These are phyloP conservation scores for Tetracladium maxilliforme DNA, from an alignment of 2,329 filamentous ascomycete genomes.

Conservation along the genomic window DNA sequence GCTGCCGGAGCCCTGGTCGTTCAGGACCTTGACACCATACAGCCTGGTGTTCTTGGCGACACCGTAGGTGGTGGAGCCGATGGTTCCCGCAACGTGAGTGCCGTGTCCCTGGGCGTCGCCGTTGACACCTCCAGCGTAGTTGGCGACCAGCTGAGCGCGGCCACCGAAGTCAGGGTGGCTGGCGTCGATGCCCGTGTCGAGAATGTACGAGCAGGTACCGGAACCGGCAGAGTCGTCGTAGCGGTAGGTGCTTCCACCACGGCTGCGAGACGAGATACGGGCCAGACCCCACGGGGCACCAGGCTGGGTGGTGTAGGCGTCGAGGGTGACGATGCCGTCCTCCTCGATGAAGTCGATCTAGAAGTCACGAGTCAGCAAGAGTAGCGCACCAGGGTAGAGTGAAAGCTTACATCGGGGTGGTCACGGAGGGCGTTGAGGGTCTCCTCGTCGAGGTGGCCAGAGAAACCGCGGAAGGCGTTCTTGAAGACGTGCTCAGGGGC, in stretches of 20 bases:
- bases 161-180: slow-evolving; percentile 15
- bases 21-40: slow-evolving; percentile 22
- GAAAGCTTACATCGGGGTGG: no score
- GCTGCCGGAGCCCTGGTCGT: slow-evolving; percentile 13
- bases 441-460: not conserved
- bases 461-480: slow-evolving; percentile 1
- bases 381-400: no score
- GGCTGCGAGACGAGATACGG: slow-evolving; percentile 13
- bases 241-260: slow-evolving; percentile 11
- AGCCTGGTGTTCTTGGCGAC: slow-evolving; percentile 21
- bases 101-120: slow-evolving; percentile 19
- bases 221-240: slow-evolving; percentile 14
- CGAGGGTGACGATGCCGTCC: no score
- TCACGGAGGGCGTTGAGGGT: slow-evolving; percentile 1
- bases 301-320: slow-evolving; percentile 9
- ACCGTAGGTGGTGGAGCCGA: slow-evolving; percentile 21
- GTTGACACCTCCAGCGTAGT: slow-evolving; percentile 11
- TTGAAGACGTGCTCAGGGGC: slow-evolving; percentile 7
- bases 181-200: slow-evolving; percentile 18
- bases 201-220: slow-evolving; percentile 17
- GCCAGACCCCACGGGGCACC: slow-evolving; percentile 15
- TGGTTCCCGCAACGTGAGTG: slow-evolving; percentile 21
- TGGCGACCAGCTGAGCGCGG: slow-evolving; percentile 17
- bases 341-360: no score
- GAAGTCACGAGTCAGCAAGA: no score